phyloP scores from a whole-genome alignment of 2,329 filamentous ascomycete genomes.

The Myriangium duriaei region DNA sequence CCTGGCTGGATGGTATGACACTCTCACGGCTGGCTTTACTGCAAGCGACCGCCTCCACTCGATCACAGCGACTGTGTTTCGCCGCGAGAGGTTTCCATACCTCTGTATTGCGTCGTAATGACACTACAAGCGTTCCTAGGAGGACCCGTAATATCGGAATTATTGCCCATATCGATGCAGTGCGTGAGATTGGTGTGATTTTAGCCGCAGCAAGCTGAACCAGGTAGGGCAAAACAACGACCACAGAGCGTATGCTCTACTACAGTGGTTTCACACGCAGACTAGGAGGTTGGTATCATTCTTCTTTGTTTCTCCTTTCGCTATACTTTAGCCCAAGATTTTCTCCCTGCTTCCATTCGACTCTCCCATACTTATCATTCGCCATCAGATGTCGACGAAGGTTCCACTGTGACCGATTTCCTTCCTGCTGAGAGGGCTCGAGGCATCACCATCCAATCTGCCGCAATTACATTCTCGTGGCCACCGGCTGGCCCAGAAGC shows the following conservation, averaged over 20 bases:
- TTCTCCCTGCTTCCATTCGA: conserved; percentile 5
- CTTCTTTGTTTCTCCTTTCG: too few species aligned
- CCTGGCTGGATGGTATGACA: neutral
- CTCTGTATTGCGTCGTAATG: conserved; percentile 6
- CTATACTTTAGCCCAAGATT: conserved; percentile 3
- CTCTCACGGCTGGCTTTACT: neutral
- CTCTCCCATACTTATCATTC: neutral
- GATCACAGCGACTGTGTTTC: neutral
- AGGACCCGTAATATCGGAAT: conserved; percentile 87
- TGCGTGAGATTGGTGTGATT: conserved; percentile 23
- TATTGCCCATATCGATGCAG: conserved; percentile 94
- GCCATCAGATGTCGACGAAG: conserved; percentile 70
- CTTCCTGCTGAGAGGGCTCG: conserved; percentile 81
- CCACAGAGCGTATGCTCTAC: conserved; percentile 97
- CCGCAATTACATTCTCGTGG: conserved; percentile 92
- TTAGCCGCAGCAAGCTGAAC: conserved; percentile 9
- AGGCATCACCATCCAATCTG: conserved; percentile 95
- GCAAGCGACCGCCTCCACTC: neutral
- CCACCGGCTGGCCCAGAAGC: conserved; percentile 41
- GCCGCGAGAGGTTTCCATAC: conserved; percentile 9
- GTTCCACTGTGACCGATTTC: conserved; percentile 95
- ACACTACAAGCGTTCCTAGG: conserved; percentile 4
- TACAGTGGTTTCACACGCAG: conserved; percentile 82
- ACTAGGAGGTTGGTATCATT: conserved; percentile 49
- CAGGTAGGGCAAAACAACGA: conserved; percentile 77